Percentiles rank a stretch among this genome's conserved stretches.
Evolutionary conservation across 208 protist genomes (phyloP).

Genomic region (Leishmania amazonensis): DNA sequence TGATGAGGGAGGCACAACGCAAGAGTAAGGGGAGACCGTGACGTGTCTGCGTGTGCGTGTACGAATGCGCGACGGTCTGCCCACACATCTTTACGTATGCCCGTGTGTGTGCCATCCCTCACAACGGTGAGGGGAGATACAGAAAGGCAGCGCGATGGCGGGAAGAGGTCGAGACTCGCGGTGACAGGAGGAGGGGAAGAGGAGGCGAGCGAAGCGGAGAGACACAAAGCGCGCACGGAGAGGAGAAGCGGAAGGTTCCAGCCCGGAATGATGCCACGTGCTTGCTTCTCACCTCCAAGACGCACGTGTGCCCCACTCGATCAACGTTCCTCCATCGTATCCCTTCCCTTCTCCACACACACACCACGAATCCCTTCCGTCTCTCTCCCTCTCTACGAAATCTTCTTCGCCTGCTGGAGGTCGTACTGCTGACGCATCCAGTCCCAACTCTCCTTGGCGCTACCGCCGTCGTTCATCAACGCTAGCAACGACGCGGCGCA

Average conservation of each 20-base stretch:
- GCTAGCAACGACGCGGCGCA: constrained; percentile 58
- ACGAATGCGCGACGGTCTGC: neutral
- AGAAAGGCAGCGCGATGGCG: neutral
- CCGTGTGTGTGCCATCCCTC: neutral
- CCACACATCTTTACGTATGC: neutral
- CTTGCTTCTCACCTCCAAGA: neutral
- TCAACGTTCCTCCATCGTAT: neutral
- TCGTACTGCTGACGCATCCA: constrained; percentile 66
- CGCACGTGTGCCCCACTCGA: neutral
- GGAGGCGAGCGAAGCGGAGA: neutral
- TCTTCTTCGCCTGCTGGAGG: constrained; percentile 30
- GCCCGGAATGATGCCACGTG: neutral
- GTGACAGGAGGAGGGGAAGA: neutral
- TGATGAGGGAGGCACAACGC: neutral
- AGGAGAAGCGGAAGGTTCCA: neutral
- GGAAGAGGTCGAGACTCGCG: neutral
- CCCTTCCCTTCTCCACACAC: neutral
- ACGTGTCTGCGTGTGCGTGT: neutral
- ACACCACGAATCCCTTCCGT: neutral
- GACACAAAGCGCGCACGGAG: neutral
- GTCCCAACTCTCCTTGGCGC: constrained; percentile 61
- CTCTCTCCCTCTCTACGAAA: neutral
- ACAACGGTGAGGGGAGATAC: no score
- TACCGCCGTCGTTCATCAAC: constrained; percentile 46
- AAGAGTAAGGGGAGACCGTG: neutral